These are phyloP conservation scores for Colletotrichum horii DNA, from an alignment of 2,329 filamentous ascomycete genomes.

Conservation along the genomic window DNA sequence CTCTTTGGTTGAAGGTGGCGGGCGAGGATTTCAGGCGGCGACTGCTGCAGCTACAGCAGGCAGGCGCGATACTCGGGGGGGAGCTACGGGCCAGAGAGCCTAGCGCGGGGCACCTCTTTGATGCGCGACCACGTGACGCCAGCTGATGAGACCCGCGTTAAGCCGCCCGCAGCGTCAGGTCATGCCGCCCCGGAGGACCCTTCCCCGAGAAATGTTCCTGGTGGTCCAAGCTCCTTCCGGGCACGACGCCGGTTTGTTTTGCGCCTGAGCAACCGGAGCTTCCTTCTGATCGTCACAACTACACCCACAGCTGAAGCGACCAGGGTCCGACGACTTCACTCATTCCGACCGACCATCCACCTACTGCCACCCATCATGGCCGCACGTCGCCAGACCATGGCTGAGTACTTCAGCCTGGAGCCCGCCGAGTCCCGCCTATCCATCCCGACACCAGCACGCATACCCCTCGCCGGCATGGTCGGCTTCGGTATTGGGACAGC, in stretches of 20 bases:
- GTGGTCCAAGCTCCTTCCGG: conserved; percentile 6
- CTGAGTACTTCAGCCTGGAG: conserved; percentile 32
- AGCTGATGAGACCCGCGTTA: background rate
- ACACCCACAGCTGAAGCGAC: background rate
- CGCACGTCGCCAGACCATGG: background rate
- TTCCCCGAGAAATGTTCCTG: background rate
- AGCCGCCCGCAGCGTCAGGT: background rate
- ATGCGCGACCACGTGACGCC: conserved; percentile 33
- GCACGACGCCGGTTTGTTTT: background rate
- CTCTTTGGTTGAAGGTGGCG: background rate
- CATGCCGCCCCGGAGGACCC: background rate
- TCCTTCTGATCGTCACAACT: background rate
- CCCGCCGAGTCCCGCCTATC: conserved; percentile 55
- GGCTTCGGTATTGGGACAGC: conserved; percentile 73
- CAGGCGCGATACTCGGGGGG: background rate
- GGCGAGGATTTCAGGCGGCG: background rate
- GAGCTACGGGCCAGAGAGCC: background rate
- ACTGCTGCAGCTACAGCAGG: background rate
- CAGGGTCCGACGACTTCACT: background rate
- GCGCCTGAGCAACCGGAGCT: background rate
- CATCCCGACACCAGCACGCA: conserved; percentile 67
- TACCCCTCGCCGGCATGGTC: conserved; percentile 67
- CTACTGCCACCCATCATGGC: background rate
- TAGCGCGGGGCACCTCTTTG: background rate
- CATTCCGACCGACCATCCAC: background rate